phyloP scores from a whole-genome alignment of 768 basidiomycete genomes.

The Clathrus columnatus region DNA sequence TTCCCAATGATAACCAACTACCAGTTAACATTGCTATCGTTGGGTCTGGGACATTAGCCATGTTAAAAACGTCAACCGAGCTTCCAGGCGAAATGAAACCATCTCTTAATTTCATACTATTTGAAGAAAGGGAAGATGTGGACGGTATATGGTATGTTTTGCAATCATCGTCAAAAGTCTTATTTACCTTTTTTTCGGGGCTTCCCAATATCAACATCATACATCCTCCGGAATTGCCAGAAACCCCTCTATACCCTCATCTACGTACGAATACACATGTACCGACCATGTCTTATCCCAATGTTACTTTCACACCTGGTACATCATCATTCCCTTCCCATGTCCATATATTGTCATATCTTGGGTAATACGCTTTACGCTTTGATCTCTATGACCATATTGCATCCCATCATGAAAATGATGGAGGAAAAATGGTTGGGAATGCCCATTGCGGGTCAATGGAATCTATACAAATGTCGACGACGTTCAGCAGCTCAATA shows the following conservation, averaged over 20 bases:
- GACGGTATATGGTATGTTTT: conserved; percentile 47
- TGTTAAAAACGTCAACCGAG: conserved; percentile 42
- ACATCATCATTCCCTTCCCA: conserved; percentile 45
- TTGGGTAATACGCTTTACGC: conserved; percentile 32
- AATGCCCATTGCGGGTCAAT: conserved; percentile 27
- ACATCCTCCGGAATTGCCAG: conserved; percentile 39
- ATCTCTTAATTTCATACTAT: conserved; percentile 41
- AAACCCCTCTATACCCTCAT: conserved; percentile 45
- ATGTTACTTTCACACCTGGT: conserved; percentile 40
- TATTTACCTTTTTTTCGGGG: conserved; percentile 15
- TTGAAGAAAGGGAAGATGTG: conserved; percentile 42
- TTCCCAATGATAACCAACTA: neutral
- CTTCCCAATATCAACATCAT: conserved; percentile 25
- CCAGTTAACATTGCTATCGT: conserved; percentile 44
- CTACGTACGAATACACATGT: conserved; percentile 48
- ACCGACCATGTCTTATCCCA: conserved; percentile 51
- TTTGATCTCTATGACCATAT: conserved; percentile 33
- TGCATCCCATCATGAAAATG: conserved; percentile 35
- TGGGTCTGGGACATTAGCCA: conserved; percentile 47
- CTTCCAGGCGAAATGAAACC: conserved; percentile 30
- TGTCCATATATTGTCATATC: conserved; percentile 38
- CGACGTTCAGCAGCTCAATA: conserved; percentile 41
- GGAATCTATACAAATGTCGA: conserved; percentile 41
- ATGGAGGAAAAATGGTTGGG: conserved; percentile 37
- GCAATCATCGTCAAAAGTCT: neutral